Evolutionary conservation across 768 basidiomycete species (phyloP).

Genomic region (Trametes cingulata): DNA sequence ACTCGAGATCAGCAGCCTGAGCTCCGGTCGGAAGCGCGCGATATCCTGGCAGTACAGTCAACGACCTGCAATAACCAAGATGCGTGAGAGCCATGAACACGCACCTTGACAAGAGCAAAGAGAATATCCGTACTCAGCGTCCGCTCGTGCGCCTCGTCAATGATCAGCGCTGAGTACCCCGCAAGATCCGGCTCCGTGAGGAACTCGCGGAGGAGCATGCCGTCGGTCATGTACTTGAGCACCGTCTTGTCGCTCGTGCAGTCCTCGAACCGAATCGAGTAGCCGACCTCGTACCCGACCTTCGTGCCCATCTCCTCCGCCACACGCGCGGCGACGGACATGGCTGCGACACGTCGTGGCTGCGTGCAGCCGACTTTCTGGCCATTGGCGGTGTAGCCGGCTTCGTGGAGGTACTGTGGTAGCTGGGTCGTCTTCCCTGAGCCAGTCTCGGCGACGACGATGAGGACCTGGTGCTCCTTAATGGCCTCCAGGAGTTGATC

Average conservation of each 20-base stretch:
- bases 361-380: conserved; percentile 95
- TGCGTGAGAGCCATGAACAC: conserved; percentile 35
- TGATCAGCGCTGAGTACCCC: conserved; percentile 92
- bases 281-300: conserved; percentile 98
- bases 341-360: conserved; percentile 97
- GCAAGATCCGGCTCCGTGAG: conserved; percentile 96
- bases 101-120: conserved; percentile 96
- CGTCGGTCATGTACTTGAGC: conserved; percentile 99
- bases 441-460: conserved; percentile 97
- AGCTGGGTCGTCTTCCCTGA: conserved; percentile 99
- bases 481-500: conserved; percentile 89
- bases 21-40: conserved; percentile 92
- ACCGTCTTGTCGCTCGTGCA: conserved; percentile 99
- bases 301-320: conserved; percentile 98
- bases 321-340: conserved; percentile 99
- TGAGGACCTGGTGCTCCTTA: conserved; percentile 88
- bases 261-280: conserved; percentile 99
- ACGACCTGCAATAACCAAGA: conserved; percentile 27
- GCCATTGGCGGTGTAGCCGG: conserved; percentile 88
- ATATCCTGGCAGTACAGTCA: conserved; percentile 72
- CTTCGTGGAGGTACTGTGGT: conserved; percentile 97
- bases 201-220: conserved; percentile 96
- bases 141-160: conserved; percentile 98
- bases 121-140: conserved; percentile 98
- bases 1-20: conserved; percentile 90